Evolutionary conservation across 2,329 filamentous ascomycete genomes (phyloP).

Genomic region (Verticillium nonalfalfae): DNA sequence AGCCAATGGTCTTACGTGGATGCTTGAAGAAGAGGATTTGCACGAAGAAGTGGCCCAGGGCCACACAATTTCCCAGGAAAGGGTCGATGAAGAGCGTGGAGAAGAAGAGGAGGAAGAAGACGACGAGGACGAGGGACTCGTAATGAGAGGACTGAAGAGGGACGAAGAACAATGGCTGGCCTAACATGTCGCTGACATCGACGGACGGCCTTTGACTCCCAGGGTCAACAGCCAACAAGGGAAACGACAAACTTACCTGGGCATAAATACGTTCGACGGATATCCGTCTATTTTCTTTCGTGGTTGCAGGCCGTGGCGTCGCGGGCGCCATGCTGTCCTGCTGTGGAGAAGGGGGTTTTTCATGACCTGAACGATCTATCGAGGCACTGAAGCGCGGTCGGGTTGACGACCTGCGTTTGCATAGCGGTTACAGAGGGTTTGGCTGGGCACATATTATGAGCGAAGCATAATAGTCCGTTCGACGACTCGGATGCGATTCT

Average conservation of each 20-base stretch:
- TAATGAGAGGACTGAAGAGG: conserved; percentile 51
- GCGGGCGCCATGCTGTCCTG: not conserved
- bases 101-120: conserved; percentile 37
- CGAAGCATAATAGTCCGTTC: not conserved
- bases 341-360: not conserved
- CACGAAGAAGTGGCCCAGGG: conserved; percentile 25
- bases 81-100: conserved; percentile 28
- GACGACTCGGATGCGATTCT: not conserved
- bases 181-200: conserved; percentile 15
- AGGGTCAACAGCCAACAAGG: not conserved
- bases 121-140: conserved; percentile 51
- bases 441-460: not conserved
- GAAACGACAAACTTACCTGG: not conserved
- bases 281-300: not conserved
- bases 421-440: not conserved
- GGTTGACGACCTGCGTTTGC: not conserved
- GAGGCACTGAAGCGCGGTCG: not conserved
- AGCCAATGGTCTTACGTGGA: conserved; percentile 91
- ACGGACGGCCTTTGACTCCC: not conserved
- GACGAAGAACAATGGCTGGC: conserved; percentile 56
- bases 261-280: not conserved
- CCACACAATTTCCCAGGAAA: conserved; percentile 16
- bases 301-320: not conserved
- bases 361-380: not conserved
- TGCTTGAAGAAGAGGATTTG: conserved; percentile 52